Evolutionary conservation across 129 eudicot genomes (phyloP), one percentile per base, ranked within the genome.

Genomic region (Saposhnikovia divaricata): DNA sequence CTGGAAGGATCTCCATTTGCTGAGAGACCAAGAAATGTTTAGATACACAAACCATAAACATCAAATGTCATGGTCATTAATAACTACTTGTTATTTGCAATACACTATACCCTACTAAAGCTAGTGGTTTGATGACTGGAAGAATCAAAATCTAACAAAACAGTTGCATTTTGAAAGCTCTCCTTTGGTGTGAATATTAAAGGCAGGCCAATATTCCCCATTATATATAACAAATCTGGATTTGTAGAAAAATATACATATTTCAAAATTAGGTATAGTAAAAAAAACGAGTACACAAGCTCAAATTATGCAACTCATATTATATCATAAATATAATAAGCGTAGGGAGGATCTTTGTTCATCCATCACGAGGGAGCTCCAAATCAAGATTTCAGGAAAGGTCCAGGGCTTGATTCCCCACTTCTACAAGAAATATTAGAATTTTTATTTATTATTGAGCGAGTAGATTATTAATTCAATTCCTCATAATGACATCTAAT

Each of bases 1-100:
- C 97, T 0, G 98, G 98, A 83, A 95, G 97, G 82, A 95, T 89
- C 92, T 95, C 98, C 98, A 95, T 95, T 88, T 95, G 87, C 98
- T 95, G 94, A 69, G 89, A 61, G 23, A 84, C n/a, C 2, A 31
- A 2, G 19, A 65, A 77, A 40, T 28, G 40, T 44, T 76, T 8
- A 65, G 76, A 45, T 21, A 38, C 25, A 72, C 71, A 13, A 71
- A 12, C 13, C 75, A 71, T 38, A 39, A n/a, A 13, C 75, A 66
- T 28, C 19, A 7, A 13, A 66, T 11, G 37, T 28, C 40, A 31
- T 31, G 42, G 9, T 66, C 42, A 31, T 9, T 66, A 12, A 31
- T 4, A 28, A 25, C 18, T 25, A 66, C 42, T 31, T 65, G 6
- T 11, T 66, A 12, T 34, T 5, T 66, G 40, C 1, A 9, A 59